These are phyloP conservation scores for Fulvia fulva DNA, from an alignment of 2,329 filamentous ascomycete species.

Conservation along the genomic window DNA sequence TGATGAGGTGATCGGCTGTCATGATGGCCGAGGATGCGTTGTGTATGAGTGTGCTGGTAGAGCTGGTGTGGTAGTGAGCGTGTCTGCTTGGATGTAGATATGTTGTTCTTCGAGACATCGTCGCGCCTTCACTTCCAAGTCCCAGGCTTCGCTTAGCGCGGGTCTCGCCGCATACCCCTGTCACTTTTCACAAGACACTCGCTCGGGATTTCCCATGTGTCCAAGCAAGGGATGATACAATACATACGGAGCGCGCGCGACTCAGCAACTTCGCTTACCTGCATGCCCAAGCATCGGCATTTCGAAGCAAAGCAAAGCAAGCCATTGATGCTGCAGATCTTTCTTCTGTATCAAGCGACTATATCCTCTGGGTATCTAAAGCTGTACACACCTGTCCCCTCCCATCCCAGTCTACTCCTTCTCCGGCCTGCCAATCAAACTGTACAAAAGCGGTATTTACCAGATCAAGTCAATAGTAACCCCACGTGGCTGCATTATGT, in stretches of 20 bases:
- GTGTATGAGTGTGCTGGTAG: neutral
- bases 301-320: neutral
- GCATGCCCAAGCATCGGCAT: neutral
- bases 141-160: neutral
- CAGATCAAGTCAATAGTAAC: neutral
- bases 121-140: neutral
- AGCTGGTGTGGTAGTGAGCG: neutral
- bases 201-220: neutral
- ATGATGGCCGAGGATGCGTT: constrained; percentile 13
- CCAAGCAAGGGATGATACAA: neutral
- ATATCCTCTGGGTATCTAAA: neutral
- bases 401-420: too few species aligned
- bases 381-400: neutral
- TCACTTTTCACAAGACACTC: neutral
- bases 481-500: neutral
- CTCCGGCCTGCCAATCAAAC: neutral
- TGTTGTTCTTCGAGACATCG: neutral
- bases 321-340: neutral
- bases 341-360: neutral
- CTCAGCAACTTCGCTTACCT: too few species aligned
- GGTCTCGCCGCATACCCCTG: neutral
- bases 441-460: neutral
- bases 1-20: constrained; percentile 41
- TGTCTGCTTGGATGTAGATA: too few species aligned
- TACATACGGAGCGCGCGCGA: neutral